Base-by-base conservation (phyloP, 2,329 filamentous ascomycete species). In the Phaeophleospora eucalypticola region DNA sequence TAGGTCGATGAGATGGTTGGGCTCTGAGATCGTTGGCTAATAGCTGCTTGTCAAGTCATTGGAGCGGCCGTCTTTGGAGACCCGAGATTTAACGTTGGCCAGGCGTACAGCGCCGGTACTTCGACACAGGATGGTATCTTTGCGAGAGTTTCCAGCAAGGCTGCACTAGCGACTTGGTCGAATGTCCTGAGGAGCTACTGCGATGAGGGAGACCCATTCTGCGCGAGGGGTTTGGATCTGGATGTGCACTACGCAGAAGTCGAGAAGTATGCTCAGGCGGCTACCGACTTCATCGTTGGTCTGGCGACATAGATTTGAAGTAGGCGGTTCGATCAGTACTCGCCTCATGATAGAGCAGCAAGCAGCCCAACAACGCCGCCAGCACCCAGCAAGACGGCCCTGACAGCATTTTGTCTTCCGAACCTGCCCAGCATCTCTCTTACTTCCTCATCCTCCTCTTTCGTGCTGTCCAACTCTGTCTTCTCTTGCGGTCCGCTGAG, bases 401-500 rank as follows among this genome's bases (percentile, higher is more conserved):
- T 45, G 3, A 56, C 41, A 16, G 49, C 16, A 51, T 63, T 63
- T 41, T 60, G 48, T 45, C 40, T 47, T 3, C 48, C 55, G 41
- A 58, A 68, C 20, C 56, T 56, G 4, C 45, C 63, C 46, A 70
- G 62, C 32, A 65, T 62, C 15, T 61, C 61, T 59, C 68, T 65
- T 59, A 70, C 70, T 14, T 62, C 55, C 41, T 61, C 54, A 38
- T 69, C 61, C 9, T 69, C 68, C 41, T 69, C 67, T 46, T 68
- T 53, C 1, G 63, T 58, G 6, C 64, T 65, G n/a, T 63, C 63
- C 41, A 66, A 61, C 14, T 48, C 63, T 6, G 61, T 66, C 45
- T 62, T 57, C 15, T 58, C 58, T 36, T 63, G 51, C 33, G 58
- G 58, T 10, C 43, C 51, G 41, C 53, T 61, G 34, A 59, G 12